Percentiles rank a stretch among this genome's conserved stretches.
Conservation (phyloP, 305 asterid genomes). For the Rubia balearica region DNA sequence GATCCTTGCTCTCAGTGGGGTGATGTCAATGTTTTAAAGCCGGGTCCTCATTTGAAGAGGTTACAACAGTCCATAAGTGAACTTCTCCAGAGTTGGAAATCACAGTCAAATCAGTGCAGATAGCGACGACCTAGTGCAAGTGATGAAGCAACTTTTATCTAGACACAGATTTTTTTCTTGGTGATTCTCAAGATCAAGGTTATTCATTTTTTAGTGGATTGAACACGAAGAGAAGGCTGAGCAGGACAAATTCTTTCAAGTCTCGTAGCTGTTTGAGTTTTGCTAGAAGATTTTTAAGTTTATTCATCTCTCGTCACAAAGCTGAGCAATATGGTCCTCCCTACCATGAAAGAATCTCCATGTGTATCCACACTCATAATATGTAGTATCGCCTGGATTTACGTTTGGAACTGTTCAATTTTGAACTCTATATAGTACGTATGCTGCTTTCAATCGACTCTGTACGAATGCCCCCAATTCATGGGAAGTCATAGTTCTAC, state of each 20-base stretch:
- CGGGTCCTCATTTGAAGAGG: slow-evolving; percentile 53
- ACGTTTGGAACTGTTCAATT: background rate
- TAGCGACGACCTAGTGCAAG: slow-evolving; percentile 20
- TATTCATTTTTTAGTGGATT: background rate
- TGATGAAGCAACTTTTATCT: slow-evolving; percentile 8
- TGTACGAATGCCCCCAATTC: background rate
- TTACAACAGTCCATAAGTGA: slow-evolving; percentile 40
- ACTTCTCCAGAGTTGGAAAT: slow-evolving; percentile 41
- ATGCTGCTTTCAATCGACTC: background rate
- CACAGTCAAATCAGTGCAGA: slow-evolving; percentile 53
- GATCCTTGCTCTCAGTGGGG: slow-evolving; percentile 95
- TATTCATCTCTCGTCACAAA: background rate
- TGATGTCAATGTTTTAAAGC: slow-evolving; percentile 61
- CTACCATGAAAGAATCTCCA: slow-evolving; percentile 5
- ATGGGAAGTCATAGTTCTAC: background rate
- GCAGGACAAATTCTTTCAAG: slow-evolving; percentile 10
- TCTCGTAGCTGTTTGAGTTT: slow-evolving; percentile 1
- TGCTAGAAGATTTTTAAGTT: background rate
- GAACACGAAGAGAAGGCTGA: slow-evolving; percentile 2
- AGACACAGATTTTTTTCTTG: slow-evolving; percentile 8
- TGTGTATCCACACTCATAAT: slow-evolving; percentile 9
- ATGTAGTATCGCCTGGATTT: slow-evolving; percentile 9
- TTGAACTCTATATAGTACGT: background rate
- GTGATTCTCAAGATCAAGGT: slow-evolving; percentile 12
- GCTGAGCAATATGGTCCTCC: slow-evolving; percentile 8